Percentiles rank a stretch among this genome's conserved stretches.
Conservation (phyloP, 805 yeast species). For the Alloascoidea africana region DNA sequence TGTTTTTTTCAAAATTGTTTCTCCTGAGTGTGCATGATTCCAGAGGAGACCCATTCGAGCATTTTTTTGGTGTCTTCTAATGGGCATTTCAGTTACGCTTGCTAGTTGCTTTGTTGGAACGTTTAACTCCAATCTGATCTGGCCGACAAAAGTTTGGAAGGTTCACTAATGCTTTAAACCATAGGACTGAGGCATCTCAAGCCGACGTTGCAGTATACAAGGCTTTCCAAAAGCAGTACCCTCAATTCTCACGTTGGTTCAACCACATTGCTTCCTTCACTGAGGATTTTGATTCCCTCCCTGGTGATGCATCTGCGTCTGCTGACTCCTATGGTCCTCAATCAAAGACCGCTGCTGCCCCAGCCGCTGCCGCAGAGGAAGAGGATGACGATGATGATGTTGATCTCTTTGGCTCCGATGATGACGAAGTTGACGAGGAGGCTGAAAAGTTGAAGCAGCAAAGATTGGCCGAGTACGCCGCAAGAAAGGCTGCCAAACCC, state of each 20-base stretch:
- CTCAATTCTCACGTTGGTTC: slow-evolving; percentile 96
- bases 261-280: slow-evolving; percentile 93
- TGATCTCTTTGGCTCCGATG: slow-evolving; percentile 88
- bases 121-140: too few relatives aligned
- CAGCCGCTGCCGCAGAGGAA: slow-evolving; percentile 43
- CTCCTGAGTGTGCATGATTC: slow-evolving; percentile 33
- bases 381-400: slow-evolving; percentile 86
- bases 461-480: slow-evolving; percentile 96
- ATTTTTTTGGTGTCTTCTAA: slow-evolving; percentile 22
- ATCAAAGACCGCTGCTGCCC: slow-evolving; percentile 30
- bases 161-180: slow-evolving; percentile 5
- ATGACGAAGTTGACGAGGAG: slow-evolving; percentile 89
- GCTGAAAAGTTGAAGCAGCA: slow-evolving; percentile 96
- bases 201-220: slow-evolving; percentile 91
- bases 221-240: slow-evolving; percentile 84
- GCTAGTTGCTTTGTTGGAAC: too few relatives aligned
- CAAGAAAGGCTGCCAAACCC: slow-evolving; percentile 93
- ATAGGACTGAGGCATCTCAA: slow-evolving; percentile 78
- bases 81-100: not conserved
- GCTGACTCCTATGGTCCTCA: slow-evolving; percentile 21
- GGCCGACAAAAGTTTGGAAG: not conserved
- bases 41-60: slow-evolving; percentile 54
- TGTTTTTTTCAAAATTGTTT: slow-evolving; percentile 1
- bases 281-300: slow-evolving; percentile 73
- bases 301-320: slow-evolving; percentile 34